These are phyloP conservation scores for Parastagonospora nodorum DNA, from an alignment of 2,329 filamentous ascomycete genomes.

Conservation along the genomic window DNA sequence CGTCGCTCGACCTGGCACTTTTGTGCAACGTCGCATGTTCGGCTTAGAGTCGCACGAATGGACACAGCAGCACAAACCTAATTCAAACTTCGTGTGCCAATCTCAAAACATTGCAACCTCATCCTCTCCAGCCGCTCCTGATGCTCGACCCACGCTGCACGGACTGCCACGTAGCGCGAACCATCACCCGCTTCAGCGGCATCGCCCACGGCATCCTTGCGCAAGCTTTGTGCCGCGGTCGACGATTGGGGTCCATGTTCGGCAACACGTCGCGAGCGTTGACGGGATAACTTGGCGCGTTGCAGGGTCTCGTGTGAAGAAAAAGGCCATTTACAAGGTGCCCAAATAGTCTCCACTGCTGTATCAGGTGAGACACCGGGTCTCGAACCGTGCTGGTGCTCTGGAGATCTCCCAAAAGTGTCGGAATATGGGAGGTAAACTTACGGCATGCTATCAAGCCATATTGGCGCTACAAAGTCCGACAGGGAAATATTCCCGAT, in stretches of 20 bases:
- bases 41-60: conserved; percentile 12
- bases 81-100: conserved; percentile 18
- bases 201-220: conserved; percentile 24
- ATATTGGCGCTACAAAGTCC: conserved; percentile 16
- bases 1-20: conserved; percentile 5
- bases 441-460: conserved; percentile 25
- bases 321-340: too few relatives aligned
- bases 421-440: conserved; percentile 2
- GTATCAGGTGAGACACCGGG: conserved; percentile 13
- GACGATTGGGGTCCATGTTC: not conserved
- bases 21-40: conserved; percentile 1
- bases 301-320: not conserved
- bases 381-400: conserved; percentile 4
- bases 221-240: conserved; percentile 11
- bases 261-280: not conserved
- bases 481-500: conserved; percentile 18
- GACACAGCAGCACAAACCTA: conserved; percentile 19
- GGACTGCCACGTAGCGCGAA: conserved; percentile 38
- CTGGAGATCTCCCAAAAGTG: not conserved
- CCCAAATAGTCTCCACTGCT: conserved; percentile 1
- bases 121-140: conserved; percentile 10
- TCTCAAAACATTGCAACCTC: not conserved
- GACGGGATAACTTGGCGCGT: not conserved
- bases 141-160: conserved; percentile 31
- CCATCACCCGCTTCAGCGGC: conserved; percentile 32